Base-by-base conservation (phyloP, 768 basidiomycete genomes). In the Rhizopogon rudus region DNA sequence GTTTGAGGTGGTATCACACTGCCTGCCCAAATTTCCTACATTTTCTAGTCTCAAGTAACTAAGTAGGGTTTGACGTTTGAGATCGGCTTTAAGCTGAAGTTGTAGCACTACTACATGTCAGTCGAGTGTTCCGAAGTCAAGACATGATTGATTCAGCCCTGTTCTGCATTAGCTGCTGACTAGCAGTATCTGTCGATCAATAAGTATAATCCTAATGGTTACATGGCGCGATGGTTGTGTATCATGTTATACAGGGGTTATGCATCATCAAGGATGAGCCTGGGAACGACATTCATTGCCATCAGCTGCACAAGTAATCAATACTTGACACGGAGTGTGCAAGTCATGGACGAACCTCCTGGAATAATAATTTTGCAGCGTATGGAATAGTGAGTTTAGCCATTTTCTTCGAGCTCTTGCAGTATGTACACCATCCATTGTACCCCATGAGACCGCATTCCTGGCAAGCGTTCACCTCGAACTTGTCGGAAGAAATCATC, bases 401-500 rank as follows among this genome's bases (percentile, higher is more conserved):
- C 82, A 99, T 91, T 67, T 88, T 87, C 74, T 98, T 97, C 44
- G 93, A 94, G 63, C 89, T 93, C 77, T 97, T 96, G 83, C 96
- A 98, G 64, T 92, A 93, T n/a, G 91, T 83, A 70, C 95, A 98
- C 93, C 94, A 98, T 55, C 92, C 91, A 65, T 89, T 86, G 68
- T 92, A 91, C 3, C 95, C 97, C 81, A 98, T 87, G 61, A 98
- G 73, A 7, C 97, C 97, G 69, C 97, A 99, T 55, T 87, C 82
- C 63, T 93, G 81, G 67, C 97, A 99, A 12, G 95, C 95, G 63
- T 96, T 91, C 51, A 97, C 92, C 70, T 97, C 92, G 66, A 98
- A 99, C 65, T 92, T 92, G 73, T 99, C 97, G 22, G 94, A 97
- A 6, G 96, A 98, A 57, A 98, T 95, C 97, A 99, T 99, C 14